phyloP scores from a whole-genome alignment of 2,329 filamentous ascomycete genomes.

The Xylogone sp. region DNA sequence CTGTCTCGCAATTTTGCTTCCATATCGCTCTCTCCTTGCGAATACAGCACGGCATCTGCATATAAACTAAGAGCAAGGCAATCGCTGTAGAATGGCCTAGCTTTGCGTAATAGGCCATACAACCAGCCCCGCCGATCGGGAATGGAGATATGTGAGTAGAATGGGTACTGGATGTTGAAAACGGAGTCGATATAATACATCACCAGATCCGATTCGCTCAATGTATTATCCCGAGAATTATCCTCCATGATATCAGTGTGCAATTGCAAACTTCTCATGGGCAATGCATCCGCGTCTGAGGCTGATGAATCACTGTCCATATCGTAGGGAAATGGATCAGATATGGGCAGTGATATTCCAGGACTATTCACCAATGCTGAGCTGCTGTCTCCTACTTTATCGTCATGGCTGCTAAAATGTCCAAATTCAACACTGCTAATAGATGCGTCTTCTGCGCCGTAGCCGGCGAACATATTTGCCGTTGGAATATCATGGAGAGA shows the following conservation, averaged over 20 bases:
- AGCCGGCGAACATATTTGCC: no score
- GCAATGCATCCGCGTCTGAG: not conserved
- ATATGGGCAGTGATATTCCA: not conserved
- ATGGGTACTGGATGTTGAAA: not conserved
- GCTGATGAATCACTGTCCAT: not conserved
- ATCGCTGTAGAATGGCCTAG: conserved; percentile 3
- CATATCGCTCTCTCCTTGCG: not conserved
- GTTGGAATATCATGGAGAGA: no score
- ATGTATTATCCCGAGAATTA: not conserved
- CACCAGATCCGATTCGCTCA: not conserved
- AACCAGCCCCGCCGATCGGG: conserved; percentile 1
- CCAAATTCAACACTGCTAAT: no score
- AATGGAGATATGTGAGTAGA: not conserved
- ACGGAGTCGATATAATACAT: conserved; percentile 3
- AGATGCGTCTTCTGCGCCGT: no score
- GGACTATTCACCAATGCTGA: not conserved
- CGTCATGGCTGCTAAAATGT: no score
- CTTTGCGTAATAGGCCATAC: not conserved
- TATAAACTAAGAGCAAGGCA: not conserved
- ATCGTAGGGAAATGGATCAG: not conserved
- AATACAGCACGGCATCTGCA: not conserved
- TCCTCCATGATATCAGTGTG: not conserved
- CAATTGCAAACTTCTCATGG: not conserved
- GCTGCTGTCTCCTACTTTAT: not conserved
- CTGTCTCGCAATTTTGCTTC: no score